A percentile compares a stretch with the other conserved stretches of the same genome.
phyloP scores from a whole-genome alignment of 164 flowering plant genomes.

The Akebia trifoliata region DNA sequence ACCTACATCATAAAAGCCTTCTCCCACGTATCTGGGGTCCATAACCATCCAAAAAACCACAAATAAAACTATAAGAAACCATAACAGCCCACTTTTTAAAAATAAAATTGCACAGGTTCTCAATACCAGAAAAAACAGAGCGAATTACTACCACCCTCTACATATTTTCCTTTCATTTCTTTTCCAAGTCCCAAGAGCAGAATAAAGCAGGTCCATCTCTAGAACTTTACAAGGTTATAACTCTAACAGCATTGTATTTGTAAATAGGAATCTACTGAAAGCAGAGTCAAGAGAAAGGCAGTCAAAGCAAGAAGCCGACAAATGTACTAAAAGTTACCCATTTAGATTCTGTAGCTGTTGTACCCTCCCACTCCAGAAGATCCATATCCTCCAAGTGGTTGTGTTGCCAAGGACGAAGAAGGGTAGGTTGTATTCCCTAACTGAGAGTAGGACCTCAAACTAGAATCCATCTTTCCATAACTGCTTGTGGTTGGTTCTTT shows the following conservation, averaged over 20 bases:
- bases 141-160: no score
- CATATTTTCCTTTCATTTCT: not conserved
- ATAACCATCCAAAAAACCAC: no score
- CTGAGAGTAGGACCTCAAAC: conserved; percentile 52
- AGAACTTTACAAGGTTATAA: conserved; percentile 18
- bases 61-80: no score
- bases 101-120: no score
- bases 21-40: no score
- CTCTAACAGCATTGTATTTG: not conserved
- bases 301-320: not conserved
- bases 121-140: no score
- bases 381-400: conserved; percentile 49
- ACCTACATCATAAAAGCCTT: no score
- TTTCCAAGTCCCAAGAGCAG: not conserved
- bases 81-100: no score
- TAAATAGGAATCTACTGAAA: not conserved
- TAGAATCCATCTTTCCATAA: conserved; percentile 45
- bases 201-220: conserved; percentile 8
- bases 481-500: conserved; percentile 44
- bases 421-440: conserved; percentile 34
- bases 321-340: not conserved
- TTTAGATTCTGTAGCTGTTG: conserved; percentile 49
- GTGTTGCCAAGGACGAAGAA: conserved; percentile 44
- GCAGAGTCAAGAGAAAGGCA: not conserved
- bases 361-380: conserved; percentile 61